Evolutionary conservation across 2,329 filamentous ascomycete genomes (phyloP).

Genomic region (Penicillium sclerotigenum): DNA sequence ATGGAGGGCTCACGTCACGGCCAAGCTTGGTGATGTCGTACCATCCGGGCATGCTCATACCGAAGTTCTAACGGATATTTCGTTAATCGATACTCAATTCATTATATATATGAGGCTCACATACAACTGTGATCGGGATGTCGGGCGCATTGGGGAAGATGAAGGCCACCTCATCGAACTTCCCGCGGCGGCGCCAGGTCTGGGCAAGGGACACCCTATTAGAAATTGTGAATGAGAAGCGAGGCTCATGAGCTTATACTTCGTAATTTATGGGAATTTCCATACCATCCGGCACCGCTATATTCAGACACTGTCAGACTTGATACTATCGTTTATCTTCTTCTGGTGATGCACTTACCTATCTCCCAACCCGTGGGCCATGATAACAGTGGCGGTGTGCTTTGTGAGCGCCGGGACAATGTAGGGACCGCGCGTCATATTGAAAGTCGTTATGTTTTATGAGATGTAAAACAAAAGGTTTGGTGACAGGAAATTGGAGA

Average conservation of each 20-base stretch:
- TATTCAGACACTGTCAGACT: slow-evolving; percentile 4
- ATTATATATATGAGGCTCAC: slow-evolving; percentile 24
- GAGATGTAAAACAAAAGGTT: neutral
- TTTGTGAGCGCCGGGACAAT: slow-evolving; percentile 74
- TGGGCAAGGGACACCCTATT: slow-evolving; percentile 70
- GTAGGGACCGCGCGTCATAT: slow-evolving; percentile 55
- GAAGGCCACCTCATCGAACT: slow-evolving; percentile 87
- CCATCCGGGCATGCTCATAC: slow-evolving; percentile 74
- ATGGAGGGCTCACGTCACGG: slow-evolving; percentile 34
- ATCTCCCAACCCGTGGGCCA: slow-evolving; percentile 89
- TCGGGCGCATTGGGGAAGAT: slow-evolving; percentile 86
- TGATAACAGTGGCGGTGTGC: slow-evolving; percentile 93
- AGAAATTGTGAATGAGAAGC: neutral
- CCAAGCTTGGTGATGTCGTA: slow-evolving; percentile 49
- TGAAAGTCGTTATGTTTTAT: slow-evolving; percentile 10
- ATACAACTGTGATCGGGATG: slow-evolving; percentile 80
- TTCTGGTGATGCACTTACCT: slow-evolving; percentile 50
- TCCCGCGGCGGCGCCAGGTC: slow-evolving; percentile 76
- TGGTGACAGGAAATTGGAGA: neutral
- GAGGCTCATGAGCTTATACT: neutral
- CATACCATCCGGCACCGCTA: slow-evolving; percentile 51
- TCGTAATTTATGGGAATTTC: neutral
- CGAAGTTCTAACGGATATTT: slow-evolving; percentile 57
- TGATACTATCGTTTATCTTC: neutral
- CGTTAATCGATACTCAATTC: neutral